These are phyloP conservation scores for Hypholoma fasciculare DNA, from an alignment of 768 basidiomycete genomes.

Conservation along the genomic window DNA sequence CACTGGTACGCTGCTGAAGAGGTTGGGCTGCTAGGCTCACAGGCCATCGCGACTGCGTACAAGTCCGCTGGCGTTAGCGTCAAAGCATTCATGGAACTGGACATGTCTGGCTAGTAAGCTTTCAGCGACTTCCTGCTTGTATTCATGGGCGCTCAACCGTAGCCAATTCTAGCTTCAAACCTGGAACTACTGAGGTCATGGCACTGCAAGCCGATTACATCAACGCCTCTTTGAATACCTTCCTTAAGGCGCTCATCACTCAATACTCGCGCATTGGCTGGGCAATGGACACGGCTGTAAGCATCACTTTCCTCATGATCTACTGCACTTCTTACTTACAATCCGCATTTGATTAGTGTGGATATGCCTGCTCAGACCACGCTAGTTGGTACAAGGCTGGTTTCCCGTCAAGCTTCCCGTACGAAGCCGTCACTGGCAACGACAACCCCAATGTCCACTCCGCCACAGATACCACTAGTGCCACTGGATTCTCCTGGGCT, in stretches of 20 bases:
- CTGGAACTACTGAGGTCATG: conserved; percentile 42
- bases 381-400: conserved; percentile 46
- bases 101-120: conserved; percentile 38
- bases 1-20: conserved; percentile 51
- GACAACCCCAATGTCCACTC: conserved; percentile 47
- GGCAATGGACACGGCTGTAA: conserved; percentile 36
- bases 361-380: conserved; percentile 47
- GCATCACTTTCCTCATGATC: conserved; percentile 11
- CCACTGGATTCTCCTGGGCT: conserved; percentile 45
- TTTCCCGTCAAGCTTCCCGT: conserved; percentile 40
- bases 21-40: conserved; percentile 48
- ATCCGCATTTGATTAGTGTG: conserved; percentile 24
- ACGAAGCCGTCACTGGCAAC: conserved; percentile 40
- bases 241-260: conserved; percentile 41
- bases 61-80: conserved; percentile 43
- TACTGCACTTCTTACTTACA: not conserved
- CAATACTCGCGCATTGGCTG: conserved; percentile 36
- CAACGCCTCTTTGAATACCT: conserved; percentile 39
- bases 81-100: conserved; percentile 50
- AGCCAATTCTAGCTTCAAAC: conserved; percentile 36
- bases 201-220: conserved; percentile 41
- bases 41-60: conserved; percentile 53
- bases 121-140: not conserved
- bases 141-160: not conserved
- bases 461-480: conserved; percentile 43